phyloP scores from a whole-genome alignment of 192 early-diverging fungal genomes.

The Coemansia sp. region DNA sequence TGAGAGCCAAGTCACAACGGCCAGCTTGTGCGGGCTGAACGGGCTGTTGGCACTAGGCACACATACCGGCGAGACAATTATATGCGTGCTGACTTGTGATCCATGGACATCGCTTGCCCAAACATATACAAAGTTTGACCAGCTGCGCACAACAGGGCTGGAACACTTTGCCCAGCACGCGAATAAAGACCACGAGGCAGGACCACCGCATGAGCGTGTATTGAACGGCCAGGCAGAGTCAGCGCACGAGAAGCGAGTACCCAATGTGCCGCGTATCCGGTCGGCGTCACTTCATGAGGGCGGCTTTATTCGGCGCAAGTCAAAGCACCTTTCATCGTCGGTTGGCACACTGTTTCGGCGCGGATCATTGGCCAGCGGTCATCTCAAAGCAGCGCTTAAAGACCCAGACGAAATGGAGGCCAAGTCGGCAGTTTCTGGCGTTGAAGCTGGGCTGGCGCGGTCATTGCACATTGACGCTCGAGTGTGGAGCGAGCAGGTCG shows the following conservation, averaged over 20 bases:
- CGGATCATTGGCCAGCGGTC: constrained; percentile 5
- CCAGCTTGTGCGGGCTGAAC: constrained; percentile 20
- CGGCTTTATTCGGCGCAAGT: constrained; percentile 28
- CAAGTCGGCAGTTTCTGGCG: neutral
- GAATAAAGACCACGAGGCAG: neutral
- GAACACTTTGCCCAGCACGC: neutral
- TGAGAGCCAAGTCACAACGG: constrained; percentile 6
- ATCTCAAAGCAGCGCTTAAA: neutral
- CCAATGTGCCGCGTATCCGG: constrained; percentile 11
- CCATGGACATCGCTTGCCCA: constrained; percentile 11
- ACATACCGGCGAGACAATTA: constrained; percentile 31
- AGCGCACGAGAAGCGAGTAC: neutral
- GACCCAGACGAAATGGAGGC: neutral
- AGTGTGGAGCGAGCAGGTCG: constrained; percentile 18
- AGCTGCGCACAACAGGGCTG: constrained; percentile 18
- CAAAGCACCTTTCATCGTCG: constrained; percentile 33
- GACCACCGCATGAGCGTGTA: neutral
- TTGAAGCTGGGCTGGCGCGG: neutral
- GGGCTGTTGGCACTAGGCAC: constrained; percentile 37
- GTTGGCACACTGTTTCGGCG: constrained; percentile 31
- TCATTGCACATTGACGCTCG: constrained; percentile 3
- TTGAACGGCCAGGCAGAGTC: constrained; percentile 1
- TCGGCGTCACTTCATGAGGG: constrained; percentile 27
- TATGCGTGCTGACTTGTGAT: constrained; percentile 30
- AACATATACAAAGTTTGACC: constrained; percentile 4